Base-by-base conservation (phyloP, 306 rosid species). In the Geum urbanum region DNA sequence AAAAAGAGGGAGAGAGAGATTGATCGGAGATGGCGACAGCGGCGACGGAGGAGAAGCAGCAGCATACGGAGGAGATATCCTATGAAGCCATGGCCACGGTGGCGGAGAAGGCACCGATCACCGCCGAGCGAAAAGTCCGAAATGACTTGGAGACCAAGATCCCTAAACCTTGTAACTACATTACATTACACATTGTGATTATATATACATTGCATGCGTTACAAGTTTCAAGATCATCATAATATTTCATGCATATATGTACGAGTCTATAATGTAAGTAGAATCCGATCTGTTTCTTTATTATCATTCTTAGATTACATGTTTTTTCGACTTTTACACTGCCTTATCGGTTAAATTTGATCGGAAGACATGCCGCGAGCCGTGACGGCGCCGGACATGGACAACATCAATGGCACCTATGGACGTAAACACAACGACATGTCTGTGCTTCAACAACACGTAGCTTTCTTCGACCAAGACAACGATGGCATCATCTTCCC, bases 361-460 rank as follows among this genome's bases (percentile, higher is more conserved):
- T 35, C 7, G 13, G 43, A 54, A 90, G 94, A 86, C 73, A 27
- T 90, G 85, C 87, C 96, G 14, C 55, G 96, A 71, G 94, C 90
- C 15, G 22, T 84, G 81, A 43, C 15, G 27, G 94, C 96, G 7
- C 76, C 96, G 49, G 91, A 87, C 67, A 39, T 83, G 8, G 89
- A 86, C n/a, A 87, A 90, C 68, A 71, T 79, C 35, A 77, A 87
- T 74, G 96, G 95, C 10, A 90, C 96, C 0, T 67, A 79, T 81
- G 82, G 77, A 13, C 91, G 87, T 79, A 79, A 76, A 16, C 91
- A 90, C 70, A 59, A 82, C 0, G 67, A 86, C 71, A 84, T 87
- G 94, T 80, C 90, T 0, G 91, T 90, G 50, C 96, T 90, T 79
- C 95, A 90, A 67, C 96, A 90, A 44, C 96, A 90, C 60, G 95